Base-by-base conservation (phyloP, 2,329 filamentous ascomycete genomes). In the Diaporthe citriasiana region DNA sequence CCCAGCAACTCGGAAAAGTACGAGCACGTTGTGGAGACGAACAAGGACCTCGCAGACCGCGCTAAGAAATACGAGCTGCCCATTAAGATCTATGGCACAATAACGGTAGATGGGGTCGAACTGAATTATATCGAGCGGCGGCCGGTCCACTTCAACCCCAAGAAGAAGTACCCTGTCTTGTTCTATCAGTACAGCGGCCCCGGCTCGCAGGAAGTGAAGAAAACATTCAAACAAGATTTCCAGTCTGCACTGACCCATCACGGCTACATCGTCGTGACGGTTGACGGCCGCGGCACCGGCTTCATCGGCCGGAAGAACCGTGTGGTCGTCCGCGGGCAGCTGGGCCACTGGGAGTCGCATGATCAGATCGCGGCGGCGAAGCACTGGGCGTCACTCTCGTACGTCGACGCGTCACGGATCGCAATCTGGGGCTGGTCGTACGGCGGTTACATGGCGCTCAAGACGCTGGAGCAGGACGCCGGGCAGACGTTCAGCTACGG, bases 371-470 rank as follows among this genome's bases (percentile, higher is more conserved):
- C 92, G 35, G 93, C 95, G 0, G 97, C 94, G 4, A 93, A 95
- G 83, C 90, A 93, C 77, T 98, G 95, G 92, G 93, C 93, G 0
- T 85, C 87, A 50, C 96, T 95, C 81, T 84, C 89, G 19, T 98
- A 99, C 82, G 92, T 98, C 19, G 97, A 99, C 81, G 87, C 89
- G 35, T 88, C 91, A 9, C 91, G 94, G 71, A 90, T 99, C 78
- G 95, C 95, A 27, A 97, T 99, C 80, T 99, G 97, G 97, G 97
- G 97, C 63, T 99, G 97, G 97, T 97, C 94, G 76, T 99, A 97
- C 80, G 97, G 97, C 73, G 97, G 97, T 15, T 99, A 97, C 87
- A 94, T 94, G 87, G 94, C 97, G 8, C 89, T 99, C 79, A 99
- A 99, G 86, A 97, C 95, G 1, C 91, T 99, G 17, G 97, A 99